Evolutionary conservation across 2,329 filamentous ascomycete genomes (phyloP).

Genomic region (Arthrobotrys entomopaga): DNA sequence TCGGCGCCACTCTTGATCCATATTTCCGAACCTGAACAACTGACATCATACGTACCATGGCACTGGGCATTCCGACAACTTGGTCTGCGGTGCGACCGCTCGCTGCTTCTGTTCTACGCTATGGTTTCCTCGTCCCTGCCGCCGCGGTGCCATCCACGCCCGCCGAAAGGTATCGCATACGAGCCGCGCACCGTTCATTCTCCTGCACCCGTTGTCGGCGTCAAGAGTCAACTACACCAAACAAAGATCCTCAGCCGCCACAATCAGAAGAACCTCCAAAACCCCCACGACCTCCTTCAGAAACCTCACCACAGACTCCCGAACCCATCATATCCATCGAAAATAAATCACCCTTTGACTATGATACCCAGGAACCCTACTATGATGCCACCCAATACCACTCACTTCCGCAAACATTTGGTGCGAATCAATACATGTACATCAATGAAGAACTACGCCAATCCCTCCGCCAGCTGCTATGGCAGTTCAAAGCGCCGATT

Average conservation of each 20-base stretch:
- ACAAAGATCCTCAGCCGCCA: neutral
- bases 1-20: too few species aligned
- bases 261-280: neutral
- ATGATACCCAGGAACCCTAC: constrained; percentile 46
- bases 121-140: constrained; percentile 47
- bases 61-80: constrained; percentile 35
- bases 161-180: constrained; percentile 4
- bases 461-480: constrained; percentile 83
- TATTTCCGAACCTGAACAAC: too few species aligned
- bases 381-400: constrained; percentile 50
- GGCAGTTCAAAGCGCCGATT: constrained; percentile 91
- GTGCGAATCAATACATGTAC: constrained; percentile 93
- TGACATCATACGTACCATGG: constrained; percentile 17
- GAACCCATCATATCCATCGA: neutral
- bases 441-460: constrained; percentile 97
- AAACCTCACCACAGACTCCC: constrained; percentile 1
- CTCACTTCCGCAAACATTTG: constrained; percentile 79
- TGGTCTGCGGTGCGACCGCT: constrained; percentile 36
- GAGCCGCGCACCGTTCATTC: constrained; percentile 12
- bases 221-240: constrained; percentile 14
- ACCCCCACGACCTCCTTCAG: neutral
- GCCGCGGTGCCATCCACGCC: neutral
- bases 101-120: constrained; percentile 45
- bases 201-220: constrained; percentile 1
- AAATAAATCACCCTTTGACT: constrained; percentile 31